These are phyloP conservation scores for Talaromyces sp. DNA, from an alignment of 2,329 filamentous ascomycete genomes.

Conservation along the genomic window DNA sequence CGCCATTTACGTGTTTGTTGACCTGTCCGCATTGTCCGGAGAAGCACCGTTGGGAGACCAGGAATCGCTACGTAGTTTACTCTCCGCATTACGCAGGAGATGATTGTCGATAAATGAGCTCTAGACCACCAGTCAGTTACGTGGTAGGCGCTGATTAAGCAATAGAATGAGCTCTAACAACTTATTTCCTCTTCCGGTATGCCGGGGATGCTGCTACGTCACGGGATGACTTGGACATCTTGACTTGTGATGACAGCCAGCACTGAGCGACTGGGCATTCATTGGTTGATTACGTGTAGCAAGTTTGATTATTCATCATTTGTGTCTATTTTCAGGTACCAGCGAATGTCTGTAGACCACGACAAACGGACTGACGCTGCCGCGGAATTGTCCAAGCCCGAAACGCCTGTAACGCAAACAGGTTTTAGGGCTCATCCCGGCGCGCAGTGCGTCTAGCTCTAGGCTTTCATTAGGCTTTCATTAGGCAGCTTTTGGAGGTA, in stretches of 20 bases:
- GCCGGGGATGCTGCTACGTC: neutral
- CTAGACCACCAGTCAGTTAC: neutral
- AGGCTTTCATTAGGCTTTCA: neutral
- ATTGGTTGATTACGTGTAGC: neutral
- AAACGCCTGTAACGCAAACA: neutral
- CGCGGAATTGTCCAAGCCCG: neutral
- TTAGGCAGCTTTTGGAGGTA: neutral
- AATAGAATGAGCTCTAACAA: neutral
- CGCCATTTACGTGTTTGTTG: slow-evolving; percentile 4
- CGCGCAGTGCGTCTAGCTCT: neutral
- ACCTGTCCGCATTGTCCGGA: neutral
- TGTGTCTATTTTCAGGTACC: neutral
- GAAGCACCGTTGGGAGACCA: neutral
- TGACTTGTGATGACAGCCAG: neutral
- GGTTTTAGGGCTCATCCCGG: neutral
- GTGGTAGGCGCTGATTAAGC: neutral
- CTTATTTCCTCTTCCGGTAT: neutral
- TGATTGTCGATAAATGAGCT: neutral
- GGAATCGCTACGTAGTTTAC: neutral
- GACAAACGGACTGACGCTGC: neutral
- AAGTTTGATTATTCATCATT: neutral
- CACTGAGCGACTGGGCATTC: neutral
- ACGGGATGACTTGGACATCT: neutral
- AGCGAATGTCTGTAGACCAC: neutral
- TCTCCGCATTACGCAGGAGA: neutral